phyloP scores from a whole-genome alignment of 208 protist species.

The Crithidia fasciculata region DNA sequence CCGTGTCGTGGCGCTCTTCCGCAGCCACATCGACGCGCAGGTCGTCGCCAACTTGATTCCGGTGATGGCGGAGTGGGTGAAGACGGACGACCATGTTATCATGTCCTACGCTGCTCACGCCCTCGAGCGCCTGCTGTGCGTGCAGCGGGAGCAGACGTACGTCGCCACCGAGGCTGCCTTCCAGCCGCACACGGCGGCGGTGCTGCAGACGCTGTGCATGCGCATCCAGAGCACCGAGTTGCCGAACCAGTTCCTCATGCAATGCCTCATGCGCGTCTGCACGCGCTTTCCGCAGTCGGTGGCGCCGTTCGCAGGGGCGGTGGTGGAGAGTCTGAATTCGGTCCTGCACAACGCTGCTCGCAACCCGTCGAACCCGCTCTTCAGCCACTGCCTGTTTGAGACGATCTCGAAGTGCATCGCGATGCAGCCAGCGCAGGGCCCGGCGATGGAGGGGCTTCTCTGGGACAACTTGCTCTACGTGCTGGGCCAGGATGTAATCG shows the following conservation, averaged over 20 bases:
- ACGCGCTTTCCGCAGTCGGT: constrained; percentile 49
- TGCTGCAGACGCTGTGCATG: constrained; percentile 91
- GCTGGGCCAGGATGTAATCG: constrained; percentile 90
- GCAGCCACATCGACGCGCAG: constrained; percentile 76
- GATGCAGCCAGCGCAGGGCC: constrained; percentile 41
- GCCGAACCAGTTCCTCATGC: constrained; percentile 94
- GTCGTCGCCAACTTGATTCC: constrained; percentile 62
- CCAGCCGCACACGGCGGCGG: constrained; percentile 39
- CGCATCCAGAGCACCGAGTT: constrained; percentile 44
- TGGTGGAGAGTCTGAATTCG: constrained; percentile 55
- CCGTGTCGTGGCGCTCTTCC: constrained; percentile 95
- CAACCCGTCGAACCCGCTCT: constrained; percentile 95
- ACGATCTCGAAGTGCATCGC: constrained; percentile 92
- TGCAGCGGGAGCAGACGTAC: constrained; percentile 38
- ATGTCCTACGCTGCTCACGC: constrained; percentile 94
- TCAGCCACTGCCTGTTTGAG: constrained; percentile 98
- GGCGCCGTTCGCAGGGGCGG: constrained; percentile 58
- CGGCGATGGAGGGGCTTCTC: constrained; percentile 82
- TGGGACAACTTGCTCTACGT: constrained; percentile 89
- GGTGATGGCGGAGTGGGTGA: constrained; percentile 74
- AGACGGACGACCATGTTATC: constrained; percentile 80
- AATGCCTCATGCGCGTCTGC: constrained; percentile 88
- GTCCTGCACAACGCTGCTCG: constrained; percentile 68
- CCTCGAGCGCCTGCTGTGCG: constrained; percentile 90
- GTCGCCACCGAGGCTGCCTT: constrained; percentile 60